These are phyloP conservation scores for Scutellaria minor DNA, from an alignment of 257 asterid genomes.

Conservation along the genomic window DNA sequence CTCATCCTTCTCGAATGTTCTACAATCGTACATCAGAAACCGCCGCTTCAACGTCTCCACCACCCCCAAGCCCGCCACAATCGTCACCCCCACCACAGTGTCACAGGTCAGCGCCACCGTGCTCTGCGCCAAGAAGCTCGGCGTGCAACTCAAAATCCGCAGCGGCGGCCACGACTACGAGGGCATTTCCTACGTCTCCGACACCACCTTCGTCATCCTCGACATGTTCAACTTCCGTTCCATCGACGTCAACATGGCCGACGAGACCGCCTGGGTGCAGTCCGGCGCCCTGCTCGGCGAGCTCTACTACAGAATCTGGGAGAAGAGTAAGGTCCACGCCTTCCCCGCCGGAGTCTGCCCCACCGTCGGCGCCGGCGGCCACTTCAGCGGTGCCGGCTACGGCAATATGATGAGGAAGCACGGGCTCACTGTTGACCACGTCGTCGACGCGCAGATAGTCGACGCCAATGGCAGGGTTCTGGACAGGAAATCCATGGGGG, in stretches of 20 bases:
- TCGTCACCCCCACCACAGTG: slow-evolving; percentile 51
- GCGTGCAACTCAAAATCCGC: slow-evolving; percentile 54
- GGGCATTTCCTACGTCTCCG: slow-evolving; percentile 58
- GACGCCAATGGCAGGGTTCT: slow-evolving; percentile 48
- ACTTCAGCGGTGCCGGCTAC: slow-evolving; percentile 65
- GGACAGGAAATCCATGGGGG: slow-evolving; percentile 60
- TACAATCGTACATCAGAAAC: slow-evolving; percentile 51
- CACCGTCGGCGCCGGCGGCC: slow-evolving; percentile 67
- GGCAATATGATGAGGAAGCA: slow-evolving; percentile 58
- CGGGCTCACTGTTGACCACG: slow-evolving; percentile 60
- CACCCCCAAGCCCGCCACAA: slow-evolving; percentile 47
- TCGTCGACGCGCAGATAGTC: slow-evolving; percentile 55
- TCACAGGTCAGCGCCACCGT: slow-evolving; percentile 52
- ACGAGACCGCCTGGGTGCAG: slow-evolving; percentile 60
- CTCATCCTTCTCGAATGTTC: slow-evolving; percentile 41
- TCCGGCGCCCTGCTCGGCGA: slow-evolving; percentile 66
- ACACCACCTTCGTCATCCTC: slow-evolving; percentile 43
- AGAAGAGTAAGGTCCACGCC: slow-evolving; percentile 46
- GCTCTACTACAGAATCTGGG: slow-evolving; percentile 53
- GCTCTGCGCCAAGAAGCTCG: slow-evolving; percentile 45
- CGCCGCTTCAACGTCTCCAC: slow-evolving; percentile 56
- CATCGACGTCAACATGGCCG: slow-evolving; percentile 38
- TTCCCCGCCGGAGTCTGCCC: slow-evolving; percentile 67
- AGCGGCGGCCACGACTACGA: slow-evolving; percentile 75
- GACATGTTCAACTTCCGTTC: slow-evolving; percentile 59